Percentiles rank a stretch among this genome's conserved stretches.
Conservation (phyloP, 176 grass and related monocot genomes). For the Juncus inflexus region DNA sequence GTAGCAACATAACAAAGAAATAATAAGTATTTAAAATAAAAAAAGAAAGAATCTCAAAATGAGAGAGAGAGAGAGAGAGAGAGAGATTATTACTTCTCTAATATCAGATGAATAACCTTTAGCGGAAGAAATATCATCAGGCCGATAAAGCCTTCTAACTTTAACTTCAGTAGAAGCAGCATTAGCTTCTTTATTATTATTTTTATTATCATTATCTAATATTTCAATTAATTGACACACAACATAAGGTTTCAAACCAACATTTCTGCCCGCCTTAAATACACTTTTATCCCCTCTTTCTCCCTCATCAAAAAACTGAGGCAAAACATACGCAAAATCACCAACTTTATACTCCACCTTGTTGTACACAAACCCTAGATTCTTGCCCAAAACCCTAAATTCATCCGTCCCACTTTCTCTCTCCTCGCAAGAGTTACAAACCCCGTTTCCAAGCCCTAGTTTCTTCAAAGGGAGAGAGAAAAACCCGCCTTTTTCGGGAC, state of each 20-base stretch:
- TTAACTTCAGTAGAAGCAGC: constrained; percentile 57
- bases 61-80: constrained; percentile 23
- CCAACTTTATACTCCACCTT: constrained; percentile 55
- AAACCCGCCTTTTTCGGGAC: constrained; percentile 82
- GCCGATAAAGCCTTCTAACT: constrained; percentile 90
- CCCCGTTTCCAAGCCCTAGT: constrained; percentile 75
- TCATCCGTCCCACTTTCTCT: constrained; percentile 49
- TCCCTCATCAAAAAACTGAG: constrained; percentile 64
- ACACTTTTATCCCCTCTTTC: constrained; percentile 48
- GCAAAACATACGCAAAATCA: constrained; percentile 72
- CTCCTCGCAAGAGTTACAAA: constrained; percentile 69
- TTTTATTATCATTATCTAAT: constrained; percentile 10
- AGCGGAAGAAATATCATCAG: constrained; percentile 73
- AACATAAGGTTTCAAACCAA: constrained; percentile 80
- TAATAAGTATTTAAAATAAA: too few relatives aligned
- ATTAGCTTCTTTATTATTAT: constrained; percentile 49
- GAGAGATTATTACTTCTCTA: constrained; percentile 62
- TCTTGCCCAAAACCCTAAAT: constrained; percentile 52
- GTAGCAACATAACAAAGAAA: constrained; percentile 33
- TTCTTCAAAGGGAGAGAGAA: constrained; percentile 64
- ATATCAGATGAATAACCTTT: constrained; percentile 95
- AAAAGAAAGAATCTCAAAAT: constrained; percentile 10
- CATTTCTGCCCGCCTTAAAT: constrained; percentile 81
- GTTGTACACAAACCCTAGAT: constrained; percentile 51
- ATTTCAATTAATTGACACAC: constrained; percentile 79